phyloP scores from a whole-genome alignment of 306 rosid genomes.

The Rosa persica region DNA sequence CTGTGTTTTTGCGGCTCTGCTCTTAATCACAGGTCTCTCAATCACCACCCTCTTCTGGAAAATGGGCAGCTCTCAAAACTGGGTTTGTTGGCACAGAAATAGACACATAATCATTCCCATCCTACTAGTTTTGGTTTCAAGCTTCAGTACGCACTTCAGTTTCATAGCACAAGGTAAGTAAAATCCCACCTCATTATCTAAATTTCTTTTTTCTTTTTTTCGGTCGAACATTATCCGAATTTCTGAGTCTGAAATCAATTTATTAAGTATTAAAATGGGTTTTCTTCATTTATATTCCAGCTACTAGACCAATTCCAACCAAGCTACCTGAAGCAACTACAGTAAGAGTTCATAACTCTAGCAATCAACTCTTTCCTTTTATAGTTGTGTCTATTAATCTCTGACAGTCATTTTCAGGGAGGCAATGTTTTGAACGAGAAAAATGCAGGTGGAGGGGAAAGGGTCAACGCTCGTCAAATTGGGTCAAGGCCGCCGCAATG shows the following conservation, averaged over 20 bases:
- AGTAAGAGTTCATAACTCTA: slow-evolving; percentile 27
- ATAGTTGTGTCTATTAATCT: background rate
- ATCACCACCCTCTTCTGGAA: slow-evolving; percentile 13
- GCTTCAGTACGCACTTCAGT: slow-evolving; percentile 25
- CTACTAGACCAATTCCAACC: slow-evolving; percentile 51
- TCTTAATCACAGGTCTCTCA: slow-evolving; percentile 10
- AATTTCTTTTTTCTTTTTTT: too few relatives aligned
- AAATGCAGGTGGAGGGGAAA: slow-evolving; percentile 23
- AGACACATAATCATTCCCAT: slow-evolving; percentile 33
- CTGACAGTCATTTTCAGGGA: background rate
- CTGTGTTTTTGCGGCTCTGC: slow-evolving; percentile 17
- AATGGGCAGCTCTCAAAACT: slow-evolving; percentile 53
- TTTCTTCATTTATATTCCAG: slow-evolving; percentile 27
- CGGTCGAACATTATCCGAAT: background rate
- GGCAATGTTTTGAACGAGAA: slow-evolving; percentile 24
- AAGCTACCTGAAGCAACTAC: slow-evolving; percentile 29
- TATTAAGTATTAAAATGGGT: background rate
- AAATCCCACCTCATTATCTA: background rate
- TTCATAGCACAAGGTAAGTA: slow-evolving; percentile 65
- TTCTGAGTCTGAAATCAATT: background rate
- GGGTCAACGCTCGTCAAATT: slow-evolving; percentile 31
- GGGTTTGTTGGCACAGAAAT: slow-evolving; percentile 41
- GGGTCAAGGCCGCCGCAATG: slow-evolving; percentile 86
- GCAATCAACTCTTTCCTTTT: background rate
- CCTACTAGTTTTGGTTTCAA: slow-evolving; percentile 46